Conservation (phyloP, 2,329 filamentous ascomycete genomes). For the Zasmidium cellare region DNA sequence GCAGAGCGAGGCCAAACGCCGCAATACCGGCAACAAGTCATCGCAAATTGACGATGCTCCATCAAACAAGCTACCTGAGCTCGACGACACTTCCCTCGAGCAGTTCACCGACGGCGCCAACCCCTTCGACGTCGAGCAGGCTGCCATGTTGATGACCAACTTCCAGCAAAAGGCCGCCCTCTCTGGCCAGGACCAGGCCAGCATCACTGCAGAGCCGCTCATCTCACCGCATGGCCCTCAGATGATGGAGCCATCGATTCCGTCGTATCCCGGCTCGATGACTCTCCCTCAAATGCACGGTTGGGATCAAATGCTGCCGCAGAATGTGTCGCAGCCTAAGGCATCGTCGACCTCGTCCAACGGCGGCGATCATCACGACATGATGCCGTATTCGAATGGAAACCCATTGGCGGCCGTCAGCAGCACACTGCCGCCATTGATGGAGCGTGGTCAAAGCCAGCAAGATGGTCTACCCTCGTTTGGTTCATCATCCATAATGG, state of each 20-base stretch:
- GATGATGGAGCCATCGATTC: constrained; percentile 75
- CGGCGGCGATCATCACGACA: constrained; percentile 35
- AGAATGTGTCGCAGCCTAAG: constrained; percentile 66
- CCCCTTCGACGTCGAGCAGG: constrained; percentile 93
- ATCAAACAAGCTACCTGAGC: constrained; percentile 66
- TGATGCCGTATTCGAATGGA: constrained; percentile 53
- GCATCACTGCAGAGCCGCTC: constrained; percentile 60
- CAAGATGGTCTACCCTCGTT: constrained; percentile 48
- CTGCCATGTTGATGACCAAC: constrained; percentile 97
- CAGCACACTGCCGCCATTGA: constrained; percentile 64
- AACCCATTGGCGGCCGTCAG: constrained; percentile 21
- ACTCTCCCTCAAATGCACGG: constrained; percentile 77
- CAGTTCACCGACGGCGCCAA: constrained; percentile 91
- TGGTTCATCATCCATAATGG: constrained; percentile 69
- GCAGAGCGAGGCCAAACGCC: constrained; percentile 90
- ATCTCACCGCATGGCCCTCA: constrained; percentile 71
- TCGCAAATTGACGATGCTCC: constrained; percentile 53
- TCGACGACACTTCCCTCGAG: constrained; percentile 79
- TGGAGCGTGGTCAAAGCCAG: constrained; percentile 53
- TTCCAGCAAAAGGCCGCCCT: constrained; percentile 90
- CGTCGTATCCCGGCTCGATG: constrained; percentile 66
- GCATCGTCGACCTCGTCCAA: constrained; percentile 68
- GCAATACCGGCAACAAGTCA: constrained; percentile 39
- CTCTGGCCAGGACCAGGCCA: constrained; percentile 60
- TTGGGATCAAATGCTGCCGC: constrained; percentile 86